Conservation (phyloP, 768 basidiomycete genomes). For the Lactifluus echinatus region DNA sequence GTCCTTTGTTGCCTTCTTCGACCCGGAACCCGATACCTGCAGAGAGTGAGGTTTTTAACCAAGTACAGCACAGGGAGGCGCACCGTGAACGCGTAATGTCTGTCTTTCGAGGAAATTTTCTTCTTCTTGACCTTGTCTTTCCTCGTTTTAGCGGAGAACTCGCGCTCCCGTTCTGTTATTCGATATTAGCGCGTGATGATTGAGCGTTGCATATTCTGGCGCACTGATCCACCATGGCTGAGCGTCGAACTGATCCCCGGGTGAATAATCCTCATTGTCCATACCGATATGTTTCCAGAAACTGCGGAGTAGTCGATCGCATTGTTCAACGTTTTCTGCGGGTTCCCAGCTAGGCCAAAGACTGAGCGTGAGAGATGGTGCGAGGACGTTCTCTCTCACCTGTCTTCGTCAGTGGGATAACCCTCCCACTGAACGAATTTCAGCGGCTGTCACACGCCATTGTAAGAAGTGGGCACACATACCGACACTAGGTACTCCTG, state of each 20-base stretch:
- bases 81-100: slow-evolving; percentile 11
- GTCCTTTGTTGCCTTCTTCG: slow-evolving; percentile 7
- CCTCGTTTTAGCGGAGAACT: slow-evolving; percentile 24
- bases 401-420: slow-evolving; percentile 49
- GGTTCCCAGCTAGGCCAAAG: slow-evolving; percentile 61
- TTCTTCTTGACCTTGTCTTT: slow-evolving; percentile 14
- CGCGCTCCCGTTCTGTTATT: slow-evolving; percentile 34
- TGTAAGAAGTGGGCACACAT: not conserved
- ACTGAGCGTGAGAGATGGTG: not conserved
- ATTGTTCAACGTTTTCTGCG: slow-evolving; percentile 44
- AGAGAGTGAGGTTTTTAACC: not conserved
- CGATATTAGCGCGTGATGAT: not conserved
- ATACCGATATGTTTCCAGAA: slow-evolving; percentile 50
- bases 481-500: slow-evolving; percentile 70
- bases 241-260: slow-evolving; percentile 40
- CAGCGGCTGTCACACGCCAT: not conserved
- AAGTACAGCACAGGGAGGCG: not conserved
- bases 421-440: slow-evolving; percentile 48
- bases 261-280: slow-evolving; percentile 46
- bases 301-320: slow-evolving; percentile 48
- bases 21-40: slow-evolving; percentile 3
- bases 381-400: slow-evolving; percentile 30
- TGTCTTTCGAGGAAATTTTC: slow-evolving; percentile 14
- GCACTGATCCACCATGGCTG: slow-evolving; percentile 51
- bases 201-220: not conserved